Evolutionary conservation across 2,329 filamentous ascomycete species (phyloP), one percentile per base, ranked within the genome.

Genomic region (Calonectria pseudoturangicola): DNA sequence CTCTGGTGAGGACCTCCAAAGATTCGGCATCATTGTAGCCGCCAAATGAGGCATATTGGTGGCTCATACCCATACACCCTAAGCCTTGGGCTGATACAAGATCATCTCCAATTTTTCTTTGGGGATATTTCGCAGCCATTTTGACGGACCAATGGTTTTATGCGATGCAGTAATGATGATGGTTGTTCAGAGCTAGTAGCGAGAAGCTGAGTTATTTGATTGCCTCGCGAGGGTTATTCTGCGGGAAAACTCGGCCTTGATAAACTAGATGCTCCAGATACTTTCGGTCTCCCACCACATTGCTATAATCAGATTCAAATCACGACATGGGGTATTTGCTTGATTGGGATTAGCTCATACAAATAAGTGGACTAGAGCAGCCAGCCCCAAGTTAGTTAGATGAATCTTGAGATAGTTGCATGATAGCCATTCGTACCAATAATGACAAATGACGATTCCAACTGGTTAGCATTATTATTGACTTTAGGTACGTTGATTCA

Each of bases 21-120:
- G 43, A 45, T n/a, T 45, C 43, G 2, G 18, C 21, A 9, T 45
- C 43, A 45, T 45, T 45, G 43, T 45, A 45, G 18, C 43, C 43
- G 43, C 43, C 43, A 21, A 45, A 45, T n/a, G 43, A 45, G 43
- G 43, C 43, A 45, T 45, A 45, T 45, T 45, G 43, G 43, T 45
- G 43, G 7, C 43, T 45, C 43, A 45, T 45, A 5, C 43, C 43
- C 43, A 45, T 45, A 21, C 43, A 45, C 16, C 43, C 43, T 9
- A 45, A 45, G 18, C 43, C 43, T 45, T 45, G 43, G 5, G 43
- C 43, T 3, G 43, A 45, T 1, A 45, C 43, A 21, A 45, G 10
- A 45, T 45, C 43, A 45, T 45, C 43, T 45, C 43, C 43, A 7
- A 45, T 45, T 45, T 45, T 45, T n/a, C 43, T 18, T 21, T 45